Percentiles rank a stretch among this genome's conserved stretches.
These are phyloP conservation scores for Fraxinus dipetala DNA, from an alignment of 305 asterid genomes.

Conservation along the genomic window DNA sequence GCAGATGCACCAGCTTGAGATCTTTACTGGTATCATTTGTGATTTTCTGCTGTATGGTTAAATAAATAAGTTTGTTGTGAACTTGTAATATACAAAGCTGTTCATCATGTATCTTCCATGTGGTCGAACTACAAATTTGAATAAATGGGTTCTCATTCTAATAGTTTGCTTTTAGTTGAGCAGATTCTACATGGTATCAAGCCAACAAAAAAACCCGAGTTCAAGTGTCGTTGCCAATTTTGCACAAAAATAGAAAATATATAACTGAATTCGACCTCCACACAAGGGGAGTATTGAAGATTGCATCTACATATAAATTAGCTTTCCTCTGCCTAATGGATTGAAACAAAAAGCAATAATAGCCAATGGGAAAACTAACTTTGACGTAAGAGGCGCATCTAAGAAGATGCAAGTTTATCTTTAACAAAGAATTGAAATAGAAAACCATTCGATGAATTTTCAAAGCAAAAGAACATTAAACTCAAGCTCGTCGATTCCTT, in stretches of 20 bases:
- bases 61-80: background rate
- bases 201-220: background rate
- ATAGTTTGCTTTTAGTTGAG: background rate
- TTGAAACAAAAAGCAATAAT: background rate
- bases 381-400: background rate
- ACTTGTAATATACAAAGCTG: background rate
- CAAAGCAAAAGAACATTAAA: background rate
- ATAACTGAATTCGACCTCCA: background rate
- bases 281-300: background rate
- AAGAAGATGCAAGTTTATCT: background rate
- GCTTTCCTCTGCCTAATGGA: background rate
- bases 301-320: background rate
- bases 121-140: background rate
- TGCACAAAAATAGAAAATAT: background rate
- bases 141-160: background rate
- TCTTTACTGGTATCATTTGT: background rate
- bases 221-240: background rate
- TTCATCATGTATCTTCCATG: background rate
- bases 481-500: background rate
- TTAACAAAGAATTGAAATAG: background rate
- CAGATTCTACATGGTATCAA: background rate
- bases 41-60: background rate
- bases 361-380: background rate
- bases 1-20: slow-evolving; percentile 47
- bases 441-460: background rate